Percentiles rank a stretch among this genome's conserved stretches.
phyloP scores from a whole-genome alignment of 257 asterid genomes.

The Solanum dulcamara region DNA sequence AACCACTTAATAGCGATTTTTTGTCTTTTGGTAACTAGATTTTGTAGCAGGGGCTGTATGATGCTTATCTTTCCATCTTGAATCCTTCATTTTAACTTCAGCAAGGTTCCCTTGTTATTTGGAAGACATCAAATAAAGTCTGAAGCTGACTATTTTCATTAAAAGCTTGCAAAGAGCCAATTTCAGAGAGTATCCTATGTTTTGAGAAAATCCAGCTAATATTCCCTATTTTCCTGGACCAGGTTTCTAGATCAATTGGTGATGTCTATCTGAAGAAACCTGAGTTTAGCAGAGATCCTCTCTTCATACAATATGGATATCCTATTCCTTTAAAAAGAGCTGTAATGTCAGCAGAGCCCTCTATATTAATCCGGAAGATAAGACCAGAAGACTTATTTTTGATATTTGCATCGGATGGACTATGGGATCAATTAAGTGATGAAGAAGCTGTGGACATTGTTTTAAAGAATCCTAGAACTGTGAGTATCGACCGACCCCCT shows the following conservation, averaged over 20 bases:
- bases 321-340: constrained; percentile 27
- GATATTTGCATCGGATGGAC: constrained; percentile 41
- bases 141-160: not conserved
- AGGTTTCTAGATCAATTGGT: constrained; percentile 35
- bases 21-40: not conserved
- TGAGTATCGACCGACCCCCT: constrained; percentile 1
- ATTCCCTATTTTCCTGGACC: not conserved
- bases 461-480: constrained; percentile 16
- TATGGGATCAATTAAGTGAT: constrained; percentile 33
- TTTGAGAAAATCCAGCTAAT: not conserved
- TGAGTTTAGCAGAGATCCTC: constrained; percentile 24
- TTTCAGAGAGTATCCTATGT: not conserved
- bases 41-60: not conserved
- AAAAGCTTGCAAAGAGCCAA: not conserved
- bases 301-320: constrained; percentile 20
- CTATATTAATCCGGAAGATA: constrained; percentile 15
- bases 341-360: constrained; percentile 28
- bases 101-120: not conserved
- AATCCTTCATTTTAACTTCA: not conserved
- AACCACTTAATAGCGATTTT: not conserved
- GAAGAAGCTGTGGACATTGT: constrained; percentile 27
- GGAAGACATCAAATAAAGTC: not conserved
- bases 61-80: not conserved
- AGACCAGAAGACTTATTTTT: constrained; percentile 23
- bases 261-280: constrained; percentile 30